Percentiles rank a stretch among this genome's conserved stretches.
Conservation (phyloP, 805 yeast genomes). For the Barnettozyma populi region DNA sequence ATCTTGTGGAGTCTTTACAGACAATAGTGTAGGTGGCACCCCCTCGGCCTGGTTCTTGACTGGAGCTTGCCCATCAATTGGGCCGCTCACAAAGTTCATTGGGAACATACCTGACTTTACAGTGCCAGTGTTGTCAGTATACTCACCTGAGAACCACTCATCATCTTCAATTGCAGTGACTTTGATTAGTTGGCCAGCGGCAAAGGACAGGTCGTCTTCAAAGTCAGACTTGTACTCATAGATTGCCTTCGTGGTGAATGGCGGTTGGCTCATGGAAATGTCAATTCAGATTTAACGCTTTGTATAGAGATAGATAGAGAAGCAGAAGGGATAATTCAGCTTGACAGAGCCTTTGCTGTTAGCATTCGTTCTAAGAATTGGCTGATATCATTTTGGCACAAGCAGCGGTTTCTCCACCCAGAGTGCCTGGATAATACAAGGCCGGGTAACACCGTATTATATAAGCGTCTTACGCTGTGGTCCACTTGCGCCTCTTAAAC, state of each 20-base stretch:
- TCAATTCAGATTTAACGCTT: neutral
- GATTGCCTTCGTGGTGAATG: conserved; percentile 65
- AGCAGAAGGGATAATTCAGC: neutral
- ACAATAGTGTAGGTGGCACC: neutral
- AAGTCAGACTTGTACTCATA: conserved; percentile 65
- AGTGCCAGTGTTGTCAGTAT: conserved; percentile 37
- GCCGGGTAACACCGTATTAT: too few relatives aligned
- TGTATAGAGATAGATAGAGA: neutral
- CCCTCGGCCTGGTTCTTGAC: neutral
- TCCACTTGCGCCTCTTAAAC: too few relatives aligned
- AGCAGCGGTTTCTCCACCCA: neutral
- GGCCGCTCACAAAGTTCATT: conserved; percentile 59
- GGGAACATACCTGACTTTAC: conserved; percentile 77
- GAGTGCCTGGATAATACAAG: neutral
- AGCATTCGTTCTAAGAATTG: neutral
- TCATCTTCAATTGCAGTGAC: conserved; percentile 83
- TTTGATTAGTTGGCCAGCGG: conserved; percentile 59
- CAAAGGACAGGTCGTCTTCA: conserved; percentile 78
- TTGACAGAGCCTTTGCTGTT: neutral
- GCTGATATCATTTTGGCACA: neutral
- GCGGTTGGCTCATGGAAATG: conserved; percentile 26
- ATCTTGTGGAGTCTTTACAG: neutral
- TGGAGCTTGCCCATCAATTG: conserved; percentile 2
- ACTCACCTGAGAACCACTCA: conserved; percentile 83
- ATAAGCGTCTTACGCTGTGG: too few relatives aligned